Evolutionary conservation across 768 basidiomycete genomes (phyloP).

Genomic region (Mycena crocata): DNA sequence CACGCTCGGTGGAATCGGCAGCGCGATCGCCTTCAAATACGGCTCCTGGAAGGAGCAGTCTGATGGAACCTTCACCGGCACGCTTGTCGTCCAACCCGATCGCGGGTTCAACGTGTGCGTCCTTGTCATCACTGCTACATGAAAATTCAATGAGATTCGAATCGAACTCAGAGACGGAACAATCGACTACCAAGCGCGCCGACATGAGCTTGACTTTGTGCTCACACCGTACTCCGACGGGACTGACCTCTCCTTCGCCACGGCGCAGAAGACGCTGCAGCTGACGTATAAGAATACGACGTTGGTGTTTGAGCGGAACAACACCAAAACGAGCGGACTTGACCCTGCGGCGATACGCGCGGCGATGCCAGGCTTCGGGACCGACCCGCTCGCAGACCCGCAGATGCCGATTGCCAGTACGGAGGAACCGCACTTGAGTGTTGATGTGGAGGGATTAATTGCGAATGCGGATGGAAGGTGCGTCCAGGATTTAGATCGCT

Average conservation of each 20-base stretch:
- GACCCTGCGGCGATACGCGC: conserved; percentile 61
- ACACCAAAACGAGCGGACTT: conserved; percentile 65
- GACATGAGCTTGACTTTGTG: conserved; percentile 69
- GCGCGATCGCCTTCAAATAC: conserved; percentile 67
- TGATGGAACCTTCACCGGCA: conserved; percentile 59
- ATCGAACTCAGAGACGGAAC: conserved; percentile 55
- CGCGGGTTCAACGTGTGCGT: conserved; percentile 71
- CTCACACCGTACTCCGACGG: conserved; percentile 66
- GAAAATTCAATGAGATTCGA: conserved; percentile 11
- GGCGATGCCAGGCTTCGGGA: conserved; percentile 46
- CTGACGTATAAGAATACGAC: conserved; percentile 63
- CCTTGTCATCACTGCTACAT: not conserved
- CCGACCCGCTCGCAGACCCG: conserved; percentile 51
- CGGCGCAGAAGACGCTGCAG: conserved; percentile 62
- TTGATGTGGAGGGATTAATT: conserved; percentile 72
- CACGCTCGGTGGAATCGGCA: conserved; percentile 72
- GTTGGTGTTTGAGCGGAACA: conserved; percentile 59
- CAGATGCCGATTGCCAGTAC: conserved; percentile 58
- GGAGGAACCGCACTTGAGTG: conserved; percentile 56
- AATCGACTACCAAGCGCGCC: conserved; percentile 72
- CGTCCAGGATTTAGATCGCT: conserved; percentile 32
- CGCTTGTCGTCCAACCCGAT: conserved; percentile 67
- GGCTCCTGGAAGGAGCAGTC: conserved; percentile 53
- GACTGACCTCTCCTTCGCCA: conserved; percentile 57
- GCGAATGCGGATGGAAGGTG: conserved; percentile 69